Evolutionary conservation across 2,329 filamentous ascomycete species (phyloP).

Genomic region (Aspergillus pseudotamarii): DNA sequence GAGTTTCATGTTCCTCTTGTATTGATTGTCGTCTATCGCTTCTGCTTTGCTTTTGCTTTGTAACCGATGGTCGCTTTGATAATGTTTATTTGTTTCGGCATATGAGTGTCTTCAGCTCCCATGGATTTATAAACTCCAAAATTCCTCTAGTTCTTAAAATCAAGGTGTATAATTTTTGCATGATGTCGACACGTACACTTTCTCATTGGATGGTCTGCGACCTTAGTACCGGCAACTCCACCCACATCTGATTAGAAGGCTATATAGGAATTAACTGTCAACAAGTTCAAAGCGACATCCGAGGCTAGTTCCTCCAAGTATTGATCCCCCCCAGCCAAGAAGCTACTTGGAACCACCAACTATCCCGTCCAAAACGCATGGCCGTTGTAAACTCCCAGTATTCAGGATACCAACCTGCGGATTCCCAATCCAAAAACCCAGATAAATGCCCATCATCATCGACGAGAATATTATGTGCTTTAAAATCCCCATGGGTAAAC

Average conservation of each 20-base stretch:
- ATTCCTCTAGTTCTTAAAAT: too few species aligned
- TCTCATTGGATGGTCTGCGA: too few species aligned
- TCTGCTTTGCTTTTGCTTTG: too few species aligned
- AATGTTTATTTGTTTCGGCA: too few species aligned
- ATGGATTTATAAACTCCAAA: too few species aligned
- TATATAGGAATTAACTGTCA: constrained; percentile 33
- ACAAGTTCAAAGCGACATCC: constrained; percentile 26
- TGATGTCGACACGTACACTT: too few species aligned
- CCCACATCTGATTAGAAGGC: constrained; percentile 7
- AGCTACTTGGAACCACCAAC: constrained; percentile 31
- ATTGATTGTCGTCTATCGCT: too few species aligned
- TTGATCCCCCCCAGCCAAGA: constrained; percentile 24
- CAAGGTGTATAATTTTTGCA: too few species aligned
- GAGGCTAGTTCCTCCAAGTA: constrained; percentile 26
- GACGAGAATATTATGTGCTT: constrained; percentile 24
- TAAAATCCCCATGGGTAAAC: constrained; percentile 26
- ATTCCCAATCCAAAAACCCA: constrained; percentile 33
- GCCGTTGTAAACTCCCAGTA: constrained; percentile 34
- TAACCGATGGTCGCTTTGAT: too few species aligned
- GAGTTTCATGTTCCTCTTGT: too few species aligned
- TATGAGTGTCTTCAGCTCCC: too few species aligned
- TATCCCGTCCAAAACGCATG: constrained; percentile 21
- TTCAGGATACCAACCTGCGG: constrained; percentile 27
- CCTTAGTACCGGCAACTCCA: too few species aligned
- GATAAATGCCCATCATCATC: constrained; percentile 22